These are phyloP conservation scores for Vicia faba DNA, from an alignment of 306 rosid genomes.

Conservation along the genomic window DNA sequence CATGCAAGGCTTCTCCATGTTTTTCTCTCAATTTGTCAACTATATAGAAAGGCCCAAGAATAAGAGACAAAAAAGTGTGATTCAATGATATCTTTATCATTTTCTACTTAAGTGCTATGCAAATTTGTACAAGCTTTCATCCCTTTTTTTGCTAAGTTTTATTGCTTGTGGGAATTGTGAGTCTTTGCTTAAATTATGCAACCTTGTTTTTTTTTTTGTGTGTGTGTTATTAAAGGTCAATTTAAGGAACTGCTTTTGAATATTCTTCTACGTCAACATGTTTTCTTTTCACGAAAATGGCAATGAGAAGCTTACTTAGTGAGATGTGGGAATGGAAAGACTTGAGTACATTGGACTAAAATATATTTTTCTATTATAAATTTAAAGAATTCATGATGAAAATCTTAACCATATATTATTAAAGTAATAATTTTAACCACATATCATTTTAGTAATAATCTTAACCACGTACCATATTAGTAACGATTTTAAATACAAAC, in stretches of 20 bases:
- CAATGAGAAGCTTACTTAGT: too few species aligned
- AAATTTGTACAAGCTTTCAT: constrained; percentile 34
- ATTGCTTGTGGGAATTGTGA: constrained; percentile 48
- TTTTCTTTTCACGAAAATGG: constrained; percentile 40
- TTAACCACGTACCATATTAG: too few species aligned
- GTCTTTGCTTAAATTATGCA: constrained; percentile 39
- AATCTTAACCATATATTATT: too few species aligned
- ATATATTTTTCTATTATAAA: too few species aligned
- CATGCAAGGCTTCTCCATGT: constrained; percentile 33
- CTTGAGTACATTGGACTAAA: neutral
- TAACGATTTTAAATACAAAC: too few species aligned
- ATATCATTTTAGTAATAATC: too few species aligned
- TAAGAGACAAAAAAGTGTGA: constrained; percentile 56
- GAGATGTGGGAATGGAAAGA: neutral
- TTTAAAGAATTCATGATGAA: too few species aligned
- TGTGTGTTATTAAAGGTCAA: constrained; percentile 41
- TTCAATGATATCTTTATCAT: constrained; percentile 61
- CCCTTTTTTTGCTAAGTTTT: constrained; percentile 38
- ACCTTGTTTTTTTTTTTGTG: constrained; percentile 45
- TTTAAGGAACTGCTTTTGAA: constrained; percentile 39
- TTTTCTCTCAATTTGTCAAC: constrained; percentile 38
- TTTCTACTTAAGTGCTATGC: constrained; percentile 44
- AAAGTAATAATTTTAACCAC: too few species aligned
- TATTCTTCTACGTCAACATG: constrained; percentile 32
- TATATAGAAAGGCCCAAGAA: constrained; percentile 54